Evolutionary conservation across 768 basidiomycete species (phyloP).

Genomic region (Termitomyces sp.): DNA sequence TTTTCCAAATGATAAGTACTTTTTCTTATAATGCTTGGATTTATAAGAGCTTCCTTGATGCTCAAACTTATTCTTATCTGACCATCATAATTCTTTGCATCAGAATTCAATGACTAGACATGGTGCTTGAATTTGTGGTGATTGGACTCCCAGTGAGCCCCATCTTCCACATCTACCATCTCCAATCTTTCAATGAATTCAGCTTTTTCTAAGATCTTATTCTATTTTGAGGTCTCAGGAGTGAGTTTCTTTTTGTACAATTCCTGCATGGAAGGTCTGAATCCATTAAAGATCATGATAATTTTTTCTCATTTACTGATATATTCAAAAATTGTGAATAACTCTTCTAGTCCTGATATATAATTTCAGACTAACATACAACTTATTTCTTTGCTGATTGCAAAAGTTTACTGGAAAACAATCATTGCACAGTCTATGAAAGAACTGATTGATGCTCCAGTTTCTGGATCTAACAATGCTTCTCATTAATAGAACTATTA

Average conservation of each 20-base stretch:
- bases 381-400: neutral
- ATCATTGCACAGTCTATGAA: neutral
- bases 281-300: neutral
- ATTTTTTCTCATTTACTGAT: neutral
- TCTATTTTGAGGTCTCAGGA: neutral
- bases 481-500: neutral
- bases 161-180: neutral
- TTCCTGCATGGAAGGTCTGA: neutral
- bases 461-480: neutral
- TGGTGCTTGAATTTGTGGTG: too few relatives aligned
- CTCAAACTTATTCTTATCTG: too few relatives aligned
- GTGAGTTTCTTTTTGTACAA: neutral
- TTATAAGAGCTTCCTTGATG: too few relatives aligned
- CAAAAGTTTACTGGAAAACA: neutral
- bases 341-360: neutral
- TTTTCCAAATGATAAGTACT: too few relatives aligned
- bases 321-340: neutral
- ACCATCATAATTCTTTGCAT: too few relatives aligned
- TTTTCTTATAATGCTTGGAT: too few relatives aligned
- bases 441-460: neutral
- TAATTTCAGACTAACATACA: neutral
- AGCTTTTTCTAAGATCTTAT: neutral
- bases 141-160: too few relatives aligned
- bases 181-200: neutral
- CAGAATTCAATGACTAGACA: too few relatives aligned